Evolutionary conservation across 192 early-diverging fungal species (phyloP), one percentile per base, ranked within the genome.

Genomic region (Podila clonocystis): DNA sequence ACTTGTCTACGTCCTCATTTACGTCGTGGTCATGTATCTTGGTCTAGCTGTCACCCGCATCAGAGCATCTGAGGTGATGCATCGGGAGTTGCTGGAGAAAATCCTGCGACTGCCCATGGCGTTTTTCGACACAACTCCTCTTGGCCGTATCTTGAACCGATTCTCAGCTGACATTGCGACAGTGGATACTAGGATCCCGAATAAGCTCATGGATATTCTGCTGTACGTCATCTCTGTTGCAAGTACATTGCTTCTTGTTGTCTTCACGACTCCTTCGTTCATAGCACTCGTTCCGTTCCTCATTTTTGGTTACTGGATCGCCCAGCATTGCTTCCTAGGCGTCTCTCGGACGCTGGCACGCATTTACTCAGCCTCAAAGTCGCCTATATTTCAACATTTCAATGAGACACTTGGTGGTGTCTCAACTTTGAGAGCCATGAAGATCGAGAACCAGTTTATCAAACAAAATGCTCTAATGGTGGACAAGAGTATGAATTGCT

Each of bases 281-380:
- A 36, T 65, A 4, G 11, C 49, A n/a, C 19, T 69, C 4, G 22
- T 75, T 15, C 74, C 74, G 2, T 69, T 75, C 67, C 24, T 84
- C 12, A 22, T 75, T n/a, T 24, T 74, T 3, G 63, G 82, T 20
- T 55, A 85, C 28, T 83, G 79, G 28, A 58, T 82, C 33, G 63
- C 85, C 19, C 61, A 83, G 36, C 50, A 66, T 34, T 79, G 85
- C 52, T 94, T 93, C 82, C 80, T 92, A 57, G 49, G 84, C 1
- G 87, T 87, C 8, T 88, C 89, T 3, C 89, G 93, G 30, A 89
- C 89, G 64, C 71, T 95, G 50, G 93, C 91, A 50, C 86, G 93
- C 19, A 77, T 95, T 31, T 92, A 95, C 60, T 89, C 91, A 9
- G 83, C 90, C 31, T 85, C 93, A 8, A 87, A 91, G 20, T 89